A percentile compares a stretch with the other conserved stretches of the same genome.
These are phyloP conservation scores for Claviceps fusiformis DNA, from an alignment of 2,329 filamentous ascomycete species.

Conservation along the genomic window DNA sequence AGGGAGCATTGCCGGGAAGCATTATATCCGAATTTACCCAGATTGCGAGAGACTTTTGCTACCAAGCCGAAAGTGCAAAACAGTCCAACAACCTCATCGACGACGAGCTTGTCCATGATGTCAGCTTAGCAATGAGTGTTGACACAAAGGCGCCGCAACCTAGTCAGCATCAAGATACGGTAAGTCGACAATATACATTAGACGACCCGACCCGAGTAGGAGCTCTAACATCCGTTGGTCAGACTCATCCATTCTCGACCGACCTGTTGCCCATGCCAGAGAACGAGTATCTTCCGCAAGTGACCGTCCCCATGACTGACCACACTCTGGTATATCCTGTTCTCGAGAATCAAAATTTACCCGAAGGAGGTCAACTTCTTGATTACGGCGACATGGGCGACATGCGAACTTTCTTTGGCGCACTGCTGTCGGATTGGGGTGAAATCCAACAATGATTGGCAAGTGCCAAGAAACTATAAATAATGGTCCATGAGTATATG, in stretches of 20 bases:
- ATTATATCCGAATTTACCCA: slow-evolving; percentile 4
- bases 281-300: background rate
- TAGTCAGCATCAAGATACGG: background rate
- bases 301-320: background rate
- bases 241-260: background rate
- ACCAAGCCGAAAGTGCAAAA: slow-evolving; percentile 2
- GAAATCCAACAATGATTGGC: background rate
- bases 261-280: background rate
- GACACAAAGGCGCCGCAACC: background rate
- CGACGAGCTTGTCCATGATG: background rate
- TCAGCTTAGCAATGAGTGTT: background rate
- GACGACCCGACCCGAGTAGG: background rate
- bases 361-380: background rate
- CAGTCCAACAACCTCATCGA: background rate
- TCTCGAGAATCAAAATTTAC: background rate
- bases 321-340: background rate
- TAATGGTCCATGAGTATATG: background rate
- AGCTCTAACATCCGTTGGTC: background rate
- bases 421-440: background rate
- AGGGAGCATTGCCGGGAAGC: slow-evolving; percentile 7
- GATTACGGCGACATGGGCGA: slow-evolving; percentile 2
- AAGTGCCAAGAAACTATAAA: background rate
- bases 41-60: slow-evolving; percentile 1
- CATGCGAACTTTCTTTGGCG: slow-evolving; percentile 2
- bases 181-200: background rate